Evolutionary conservation across 257 asterid genomes (phyloP).

Genomic region (Anisodus tanguticus): DNA sequence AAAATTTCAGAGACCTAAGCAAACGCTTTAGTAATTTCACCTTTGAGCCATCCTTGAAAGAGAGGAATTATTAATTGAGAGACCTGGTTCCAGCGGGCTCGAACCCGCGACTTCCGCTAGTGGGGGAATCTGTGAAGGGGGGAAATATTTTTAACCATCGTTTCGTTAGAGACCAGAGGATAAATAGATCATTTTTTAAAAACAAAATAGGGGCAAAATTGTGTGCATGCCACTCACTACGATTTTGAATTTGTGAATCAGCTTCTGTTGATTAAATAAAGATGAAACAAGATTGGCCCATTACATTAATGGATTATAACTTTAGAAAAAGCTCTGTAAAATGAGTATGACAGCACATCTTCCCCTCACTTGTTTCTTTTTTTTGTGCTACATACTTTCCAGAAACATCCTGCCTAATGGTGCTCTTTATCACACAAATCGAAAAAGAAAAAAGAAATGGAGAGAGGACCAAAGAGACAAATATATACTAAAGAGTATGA

Average conservation of each 20-base stretch:
- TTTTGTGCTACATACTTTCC: conserved; percentile 35
- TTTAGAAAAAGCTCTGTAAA: conserved; percentile 15
- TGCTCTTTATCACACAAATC: background rate
- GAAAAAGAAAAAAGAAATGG: background rate
- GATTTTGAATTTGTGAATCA: background rate
- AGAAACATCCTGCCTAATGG: conserved; percentile 33
- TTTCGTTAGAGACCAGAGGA: too few relatives aligned
- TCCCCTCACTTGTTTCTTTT: conserved; percentile 35
- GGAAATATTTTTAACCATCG: too few relatives aligned
- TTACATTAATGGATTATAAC: background rate
- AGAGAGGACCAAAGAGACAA: background rate
- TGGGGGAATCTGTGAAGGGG: too few relatives aligned
- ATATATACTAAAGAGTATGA: conserved; percentile 13
- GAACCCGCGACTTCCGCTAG: too few relatives aligned
- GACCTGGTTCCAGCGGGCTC: too few relatives aligned
- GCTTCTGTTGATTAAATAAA: background rate
- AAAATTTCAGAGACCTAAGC: too few relatives aligned
- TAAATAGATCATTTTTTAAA: too few relatives aligned
- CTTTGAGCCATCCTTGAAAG: too few relatives aligned
- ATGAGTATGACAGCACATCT: conserved; percentile 38
- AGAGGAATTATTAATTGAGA: too few relatives aligned
- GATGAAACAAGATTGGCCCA: background rate
- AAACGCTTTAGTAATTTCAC: too few relatives aligned
- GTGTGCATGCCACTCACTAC: background rate
- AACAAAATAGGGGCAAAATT: background rate